Conservation (phyloP, 345 rosid species). For the Sonneratia alba region DNA sequence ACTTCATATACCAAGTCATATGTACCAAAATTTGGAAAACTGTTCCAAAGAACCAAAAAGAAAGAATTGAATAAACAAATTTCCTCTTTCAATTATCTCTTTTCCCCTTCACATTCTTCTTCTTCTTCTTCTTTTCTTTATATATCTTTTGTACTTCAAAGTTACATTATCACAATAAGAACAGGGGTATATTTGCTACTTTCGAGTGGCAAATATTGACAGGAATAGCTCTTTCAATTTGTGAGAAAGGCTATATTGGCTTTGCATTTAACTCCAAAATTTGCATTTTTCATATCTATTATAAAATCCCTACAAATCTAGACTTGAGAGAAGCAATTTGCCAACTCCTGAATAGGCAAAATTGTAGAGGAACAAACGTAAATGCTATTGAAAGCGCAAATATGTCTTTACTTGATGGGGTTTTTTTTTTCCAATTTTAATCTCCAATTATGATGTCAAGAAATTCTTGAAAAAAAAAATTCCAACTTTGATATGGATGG, state of each 20-base stretch:
- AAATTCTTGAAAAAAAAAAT: too few species aligned
- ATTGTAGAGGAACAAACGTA: background rate
- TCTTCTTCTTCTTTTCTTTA: background rate
- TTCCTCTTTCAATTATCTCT: background rate
- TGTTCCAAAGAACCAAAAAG: too few species aligned
- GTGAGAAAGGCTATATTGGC: conserved; percentile 7
- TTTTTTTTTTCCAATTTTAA: too few species aligned
- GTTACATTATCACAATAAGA: background rate
- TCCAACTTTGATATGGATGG: too few species aligned
- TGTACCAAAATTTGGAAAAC: too few species aligned
- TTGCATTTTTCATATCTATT: background rate
- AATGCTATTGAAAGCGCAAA: background rate
- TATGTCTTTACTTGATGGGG: background rate
- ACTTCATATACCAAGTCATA: too few species aligned
- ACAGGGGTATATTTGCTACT: background rate
- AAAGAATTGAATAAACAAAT: background rate
- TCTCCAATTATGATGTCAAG: background rate
- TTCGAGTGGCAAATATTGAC: background rate
- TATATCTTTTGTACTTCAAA: background rate
- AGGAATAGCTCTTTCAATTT: background rate
- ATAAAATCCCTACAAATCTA: background rate
- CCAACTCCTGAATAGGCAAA: background rate
- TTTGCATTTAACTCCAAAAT: conserved; percentile 1
- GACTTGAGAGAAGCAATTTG: background rate
- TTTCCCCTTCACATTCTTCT: background rate